Evolutionary conservation across 495 filamentous ascomycete genomes (phyloP), one percentile per base, ranked within the genome.

Genomic region (Rusavskia elegans): DNA sequence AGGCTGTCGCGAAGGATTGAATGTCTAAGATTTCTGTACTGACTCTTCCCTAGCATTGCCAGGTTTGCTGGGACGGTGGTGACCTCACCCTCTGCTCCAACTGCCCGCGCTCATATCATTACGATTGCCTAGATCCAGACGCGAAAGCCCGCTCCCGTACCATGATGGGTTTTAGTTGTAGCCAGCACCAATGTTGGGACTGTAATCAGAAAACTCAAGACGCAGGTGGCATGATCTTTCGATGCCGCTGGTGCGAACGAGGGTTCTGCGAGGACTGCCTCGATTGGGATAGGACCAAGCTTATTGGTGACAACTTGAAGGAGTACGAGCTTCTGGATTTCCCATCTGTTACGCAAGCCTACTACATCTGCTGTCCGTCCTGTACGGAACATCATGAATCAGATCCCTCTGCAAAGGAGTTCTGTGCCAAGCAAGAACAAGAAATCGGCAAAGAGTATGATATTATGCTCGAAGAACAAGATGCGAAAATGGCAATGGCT

Each of bases 211-310:
- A 76, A 53, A 78, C 78, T 0, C 61, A 61, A 2, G 70, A 80
- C 40, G 77, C 73, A 0, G 80, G 81, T 0, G 76, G 79, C 2
- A 68, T 84, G 57, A 63, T 84, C 3, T 79, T 73, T 59, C 67
- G 73, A 8, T 83, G 81, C 55, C 64, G 75, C 0, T 74, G 65
- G 63, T 84, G 81, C 57, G 68, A 73, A 49, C 55, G 59, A 0
- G 79, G 71, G 2, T 83, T 65, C 53, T 84, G 81, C 53, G 81
- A 83, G 48, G 71, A 80, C 36, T 83, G 81, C 55, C 55, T 83
- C 0, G 70, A 83, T 37, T 81, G 71, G 61, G 67, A 74, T 6
- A 67, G 62, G 21, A 71, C 72, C 1, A 58, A 64, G 11, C 68
- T 81, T 1, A 52, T 83, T 3, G 78, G 74, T 4, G 72, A 75